Percentiles rank a stretch among this genome's conserved stretches.
These are phyloP conservation scores for Aspergillus sclerotioniger DNA, from an alignment of 495 filamentous ascomycete species.

Conservation along the genomic window DNA sequence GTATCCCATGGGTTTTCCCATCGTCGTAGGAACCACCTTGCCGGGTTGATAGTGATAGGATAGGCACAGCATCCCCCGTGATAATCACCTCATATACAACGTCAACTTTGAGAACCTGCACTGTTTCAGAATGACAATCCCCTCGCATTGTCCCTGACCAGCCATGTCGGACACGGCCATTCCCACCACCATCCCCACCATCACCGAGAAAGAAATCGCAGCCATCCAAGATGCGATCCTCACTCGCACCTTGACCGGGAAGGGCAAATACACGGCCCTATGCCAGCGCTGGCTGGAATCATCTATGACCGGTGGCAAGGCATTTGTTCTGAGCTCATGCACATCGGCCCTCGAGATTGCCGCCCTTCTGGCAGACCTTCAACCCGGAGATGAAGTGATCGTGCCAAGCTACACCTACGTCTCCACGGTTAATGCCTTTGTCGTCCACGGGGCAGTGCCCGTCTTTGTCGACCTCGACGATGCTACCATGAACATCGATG, in stretches of 20 bases:
- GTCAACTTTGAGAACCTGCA: too few relatives aligned
- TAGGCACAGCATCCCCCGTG: too few relatives aligned
- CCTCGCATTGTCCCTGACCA: background rate
- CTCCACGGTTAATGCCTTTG: conserved; percentile 20
- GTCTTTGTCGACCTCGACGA: conserved; percentile 17
- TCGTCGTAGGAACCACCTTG: too few relatives aligned
- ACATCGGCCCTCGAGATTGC: conserved; percentile 21
- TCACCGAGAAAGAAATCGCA: conserved; percentile 12
- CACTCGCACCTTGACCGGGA: conserved; percentile 11
- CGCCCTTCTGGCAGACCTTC: conserved; percentile 16
- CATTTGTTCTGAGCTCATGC: conserved; percentile 19
- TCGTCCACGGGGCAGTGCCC: conserved; percentile 17
- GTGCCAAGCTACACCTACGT: conserved; percentile 25
- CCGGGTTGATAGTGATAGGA: too few relatives aligned
- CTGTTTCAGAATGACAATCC: too few relatives aligned
- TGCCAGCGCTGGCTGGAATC: conserved; percentile 22
- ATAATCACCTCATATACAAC: too few relatives aligned
- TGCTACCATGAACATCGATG: conserved; percentile 19
- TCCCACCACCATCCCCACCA: conserved; percentile 11
- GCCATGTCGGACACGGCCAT: background rate
- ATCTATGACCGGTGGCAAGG: conserved; percentile 12
- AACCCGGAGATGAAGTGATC: conserved; percentile 24
- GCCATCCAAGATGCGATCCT: conserved; percentile 12
- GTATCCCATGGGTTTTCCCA: too few relatives aligned
- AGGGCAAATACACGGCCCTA: conserved; percentile 17